These are phyloP conservation scores for Quercus glauca DNA, from an alignment of 306 rosid genomes.

Conservation along the genomic window DNA sequence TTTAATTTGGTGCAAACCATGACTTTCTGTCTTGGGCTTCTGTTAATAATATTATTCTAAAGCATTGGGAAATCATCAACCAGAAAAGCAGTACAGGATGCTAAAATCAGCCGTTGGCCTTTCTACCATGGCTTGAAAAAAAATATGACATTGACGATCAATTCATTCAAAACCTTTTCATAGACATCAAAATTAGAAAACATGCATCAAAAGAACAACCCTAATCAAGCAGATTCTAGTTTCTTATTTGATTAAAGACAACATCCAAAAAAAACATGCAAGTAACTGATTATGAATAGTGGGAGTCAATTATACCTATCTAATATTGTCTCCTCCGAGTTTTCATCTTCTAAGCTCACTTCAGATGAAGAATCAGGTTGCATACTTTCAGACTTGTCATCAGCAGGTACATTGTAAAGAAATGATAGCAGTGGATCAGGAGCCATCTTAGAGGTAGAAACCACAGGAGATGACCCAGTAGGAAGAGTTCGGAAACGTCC, in stretches of 20 bases:
- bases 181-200: not conserved
- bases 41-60: not conserved
- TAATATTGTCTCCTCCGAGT: slow-evolving; percentile 21
- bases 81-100: not conserved
- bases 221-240: not conserved
- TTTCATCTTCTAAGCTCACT: slow-evolving; percentile 39
- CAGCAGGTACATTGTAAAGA: slow-evolving; percentile 31
- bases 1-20: not conserved
- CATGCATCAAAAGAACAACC: not conserved
- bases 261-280: not conserved
- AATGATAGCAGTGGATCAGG: slow-evolving; percentile 58
- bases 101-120: not conserved
- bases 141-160: not conserved
- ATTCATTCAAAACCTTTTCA: not conserved
- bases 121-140: not conserved
- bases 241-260: slow-evolving; percentile 5
- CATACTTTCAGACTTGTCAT: slow-evolving; percentile 19
- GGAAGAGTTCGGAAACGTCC: slow-evolving; percentile 32
- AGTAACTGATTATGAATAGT: not conserved
- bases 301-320: slow-evolving; percentile 45
- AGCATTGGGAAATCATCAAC: not conserved
- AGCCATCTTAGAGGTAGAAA: slow-evolving; percentile 49
- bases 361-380: slow-evolving; percentile 46
- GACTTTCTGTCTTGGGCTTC: not conserved
- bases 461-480: slow-evolving; percentile 29